Base-by-base conservation (phyloP, 2,329 filamentous ascomycete species). In the Fusarium avenaceum region DNA sequence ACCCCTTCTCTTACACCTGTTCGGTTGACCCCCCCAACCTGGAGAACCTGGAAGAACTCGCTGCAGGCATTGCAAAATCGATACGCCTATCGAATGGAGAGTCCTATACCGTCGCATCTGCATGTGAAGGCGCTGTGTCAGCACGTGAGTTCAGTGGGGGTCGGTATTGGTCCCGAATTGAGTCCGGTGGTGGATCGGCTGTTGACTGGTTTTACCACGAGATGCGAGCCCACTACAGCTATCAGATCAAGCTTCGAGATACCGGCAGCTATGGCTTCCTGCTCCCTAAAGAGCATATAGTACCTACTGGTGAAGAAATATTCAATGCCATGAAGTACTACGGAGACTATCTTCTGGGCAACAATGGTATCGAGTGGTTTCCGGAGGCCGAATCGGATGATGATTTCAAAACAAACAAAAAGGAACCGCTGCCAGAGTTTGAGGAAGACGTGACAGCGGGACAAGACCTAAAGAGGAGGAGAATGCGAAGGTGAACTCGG, bases 191-290 rank as follows among this genome's bases (percentile, higher is more conserved):
- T 39, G 95, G 95, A 4, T 94, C 92, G 48, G 93, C 92, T 2
- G 88, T 98, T 42, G 96, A 98, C 79, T 98, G 92, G 89, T 97
- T 99, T 79, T 97, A 97, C 77, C 92, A 97, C 72, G 91, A 96
- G 73, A 80, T 98, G 64, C 83, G 86, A 46, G 92, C 95, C 19
- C 89, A 88, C 66, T 97, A 93, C 77, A 92, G 93, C 60, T 98
- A 96, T 77, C 96, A 98, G 83, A 91, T 96, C 80, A 98, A 98
- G 81, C 83, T 99, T 28, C 86, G 96, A 48, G 96, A 99, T 77
- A 96, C 92, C 0, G 96, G 96, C 11, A 96, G 90, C 76, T 98
- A 98, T 77, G 96, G 96, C 0, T 99, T 98, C 77, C 82, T 99
- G 47, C 82, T 98, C 6, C 96, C 96, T 0, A 90, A 87, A 58